These are phyloP conservation scores for Botryosphaeria dothidea DNA, from an alignment of 2,329 filamentous ascomycete genomes.

Conservation along the genomic window DNA sequence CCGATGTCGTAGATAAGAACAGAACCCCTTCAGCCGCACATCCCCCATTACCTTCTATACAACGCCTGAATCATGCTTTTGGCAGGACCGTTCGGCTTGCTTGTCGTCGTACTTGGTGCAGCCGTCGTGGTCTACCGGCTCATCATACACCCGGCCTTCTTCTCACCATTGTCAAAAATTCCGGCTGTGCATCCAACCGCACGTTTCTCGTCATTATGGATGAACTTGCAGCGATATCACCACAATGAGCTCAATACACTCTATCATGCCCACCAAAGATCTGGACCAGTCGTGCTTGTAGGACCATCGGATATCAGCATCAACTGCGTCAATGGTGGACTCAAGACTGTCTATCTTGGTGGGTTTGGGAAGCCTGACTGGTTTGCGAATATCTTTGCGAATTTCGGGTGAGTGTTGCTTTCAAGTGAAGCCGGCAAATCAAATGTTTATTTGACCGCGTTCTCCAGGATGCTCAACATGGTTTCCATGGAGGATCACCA, in stretches of 20 bases:
- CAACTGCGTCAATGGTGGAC: not conserved
- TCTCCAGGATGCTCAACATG: conserved; percentile 54
- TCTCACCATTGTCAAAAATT: not conserved
- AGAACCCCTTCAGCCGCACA: not conserved
- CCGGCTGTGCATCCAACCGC: not conserved
- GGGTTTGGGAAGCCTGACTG: conserved; percentile 3
- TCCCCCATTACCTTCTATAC: not conserved
- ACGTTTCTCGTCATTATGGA: not conserved
- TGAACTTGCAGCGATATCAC: not conserved
- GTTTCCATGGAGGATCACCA: conserved; percentile 64
- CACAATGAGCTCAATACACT: not conserved
- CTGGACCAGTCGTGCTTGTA: not conserved
- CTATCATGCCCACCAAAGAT: not conserved
- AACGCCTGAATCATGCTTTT: not conserved
- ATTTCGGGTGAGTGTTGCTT: not conserved
- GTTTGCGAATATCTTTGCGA: not conserved
- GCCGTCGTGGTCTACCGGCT: not conserved
- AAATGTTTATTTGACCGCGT: not conserved
- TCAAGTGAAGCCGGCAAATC: no score
- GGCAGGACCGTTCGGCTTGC: not conserved
- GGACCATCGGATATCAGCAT: not conserved
- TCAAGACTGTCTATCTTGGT: not conserved
- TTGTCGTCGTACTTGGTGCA: not conserved
- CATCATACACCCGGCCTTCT: not conserved
- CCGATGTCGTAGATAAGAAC: not conserved